Evolutionary conservation across 2,329 filamentous ascomycete genomes (phyloP).

Genomic region (Lanzia echinophila): DNA sequence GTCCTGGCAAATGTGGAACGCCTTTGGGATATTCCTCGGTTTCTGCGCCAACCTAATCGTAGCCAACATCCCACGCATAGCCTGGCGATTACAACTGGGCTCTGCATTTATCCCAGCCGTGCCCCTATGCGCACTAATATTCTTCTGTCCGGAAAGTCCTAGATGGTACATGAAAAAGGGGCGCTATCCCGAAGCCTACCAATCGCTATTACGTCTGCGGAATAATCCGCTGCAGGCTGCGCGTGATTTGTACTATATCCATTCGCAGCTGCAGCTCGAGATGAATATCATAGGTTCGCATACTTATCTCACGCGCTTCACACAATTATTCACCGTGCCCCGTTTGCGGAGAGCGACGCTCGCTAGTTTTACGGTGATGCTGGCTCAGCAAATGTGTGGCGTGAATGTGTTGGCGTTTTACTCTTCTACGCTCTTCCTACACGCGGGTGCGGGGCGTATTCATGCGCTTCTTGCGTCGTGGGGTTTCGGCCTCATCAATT

Average conservation of each 20-base stretch:
- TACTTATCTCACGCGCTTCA: conserved; percentile 29
- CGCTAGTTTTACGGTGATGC: conserved; percentile 66
- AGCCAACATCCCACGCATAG: conserved; percentile 47
- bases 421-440: conserved; percentile 55
- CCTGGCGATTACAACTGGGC: conserved; percentile 60
- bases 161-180: conserved; percentile 61
- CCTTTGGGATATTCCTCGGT: conserved; percentile 42
- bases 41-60: conserved; percentile 31
- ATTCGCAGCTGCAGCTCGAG: conserved; percentile 44
- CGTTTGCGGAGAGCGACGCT: conserved; percentile 46
- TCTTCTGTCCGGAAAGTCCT: conserved; percentile 57
- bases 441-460: conserved; percentile 49
- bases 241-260: conserved; percentile 56
- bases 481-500: conserved; percentile 37
- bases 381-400: conserved; percentile 37
- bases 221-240: conserved; percentile 54
- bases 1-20: conserved; percentile 45
- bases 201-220: conserved; percentile 49
- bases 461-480: conserved; percentile 24
- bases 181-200: conserved; percentile 46
- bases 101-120: conserved; percentile 60
- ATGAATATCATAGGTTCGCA: background rate
- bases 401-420: conserved; percentile 64
- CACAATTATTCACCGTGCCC: conserved; percentile 53
- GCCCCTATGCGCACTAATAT: conserved; percentile 50